Evolutionary conservation across 2,329 filamentous ascomycete genomes (phyloP), one percentile per base, ranked within the genome.

Genomic region (Diplodia corticola): DNA sequence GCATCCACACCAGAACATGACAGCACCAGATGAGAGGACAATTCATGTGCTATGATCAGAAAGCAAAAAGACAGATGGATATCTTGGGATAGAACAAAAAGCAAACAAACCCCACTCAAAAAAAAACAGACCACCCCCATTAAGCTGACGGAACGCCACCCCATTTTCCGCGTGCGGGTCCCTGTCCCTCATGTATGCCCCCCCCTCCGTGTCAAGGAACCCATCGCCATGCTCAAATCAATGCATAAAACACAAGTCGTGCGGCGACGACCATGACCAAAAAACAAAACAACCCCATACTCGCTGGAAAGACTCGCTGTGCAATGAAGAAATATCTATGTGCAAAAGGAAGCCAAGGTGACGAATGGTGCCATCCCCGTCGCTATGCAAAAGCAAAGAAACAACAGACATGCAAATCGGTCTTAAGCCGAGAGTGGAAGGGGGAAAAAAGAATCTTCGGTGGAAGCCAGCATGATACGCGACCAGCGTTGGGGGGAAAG

Each of bases 201-300:
- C 33, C 28, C 17, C 40, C 40, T 20, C n/a, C 17, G 9, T 44
- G 6, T 20, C 40, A n/a, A 7, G 4, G 10, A 44, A 44, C 53
- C 20, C 53, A 22, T 26, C 51, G 53, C 53, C 33, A 57, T 57
- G 33, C 30, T 57, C 26, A 54, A 33, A 54, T 17, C 51, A 54
- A 35, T 12, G 17, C 12, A 37, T 9, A 28, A 28, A 53, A 53
- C 24, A 30, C 24, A 54, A 13, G 33, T 22, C 26, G 28, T 9
- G 7, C 24, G 24, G 10, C 5, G 28, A 33, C 17, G 24, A 53
- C 26, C 10, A 30, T 30, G 13, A 35, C 51, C 54, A 24, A 22
- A 35, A 35, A 9, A 35, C 3, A 35, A 33, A 35, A 10, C 33
- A 24, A 55, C 53, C 53, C 22, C 22, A 12, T 44, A 37, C 54